Evolutionary conservation across 2,329 filamentous ascomycete species (phyloP).

Genomic region (Penicillium fuscoglaucum): DNA sequence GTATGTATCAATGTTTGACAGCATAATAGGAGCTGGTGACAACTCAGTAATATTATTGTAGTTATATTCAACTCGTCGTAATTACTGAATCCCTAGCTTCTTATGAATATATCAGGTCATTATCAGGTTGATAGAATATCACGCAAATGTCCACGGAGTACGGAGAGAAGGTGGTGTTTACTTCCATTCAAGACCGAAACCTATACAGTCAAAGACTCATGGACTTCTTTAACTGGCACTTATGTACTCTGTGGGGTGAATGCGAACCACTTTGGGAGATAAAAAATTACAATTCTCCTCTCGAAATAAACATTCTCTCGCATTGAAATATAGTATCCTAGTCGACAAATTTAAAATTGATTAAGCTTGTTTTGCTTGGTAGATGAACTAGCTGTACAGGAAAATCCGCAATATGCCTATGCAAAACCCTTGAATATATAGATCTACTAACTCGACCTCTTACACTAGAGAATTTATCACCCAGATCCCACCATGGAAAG

Average conservation of each 20-base stretch:
- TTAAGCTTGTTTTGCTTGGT: neutral
- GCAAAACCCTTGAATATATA: neutral
- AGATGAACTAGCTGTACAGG: neutral
- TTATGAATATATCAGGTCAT: neutral
- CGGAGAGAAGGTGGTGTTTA: neutral
- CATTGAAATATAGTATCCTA: neutral
- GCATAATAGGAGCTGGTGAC: neutral
- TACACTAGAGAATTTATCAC: too few relatives aligned
- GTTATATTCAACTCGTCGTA: too few relatives aligned
- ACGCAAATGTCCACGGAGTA: neutral
- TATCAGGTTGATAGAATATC: neutral
- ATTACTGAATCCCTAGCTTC: too few relatives aligned
- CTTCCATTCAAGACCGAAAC: neutral
- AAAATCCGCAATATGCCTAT: neutral
- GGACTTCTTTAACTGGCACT: neutral
- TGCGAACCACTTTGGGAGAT: neutral
- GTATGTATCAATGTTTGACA: too few relatives aligned
- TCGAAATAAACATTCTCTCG: neutral
- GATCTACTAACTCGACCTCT: neutral
- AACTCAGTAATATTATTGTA: too few relatives aligned
- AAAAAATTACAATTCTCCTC: neutral
- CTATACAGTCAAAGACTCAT: neutral
- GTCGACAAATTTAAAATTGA: too few relatives aligned
- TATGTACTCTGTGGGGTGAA: neutral
- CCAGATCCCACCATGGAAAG: neutral